These are phyloP conservation scores for Berkeleyomyces basicola DNA, from an alignment of 2,329 filamentous ascomycete species.

Conservation along the genomic window DNA sequence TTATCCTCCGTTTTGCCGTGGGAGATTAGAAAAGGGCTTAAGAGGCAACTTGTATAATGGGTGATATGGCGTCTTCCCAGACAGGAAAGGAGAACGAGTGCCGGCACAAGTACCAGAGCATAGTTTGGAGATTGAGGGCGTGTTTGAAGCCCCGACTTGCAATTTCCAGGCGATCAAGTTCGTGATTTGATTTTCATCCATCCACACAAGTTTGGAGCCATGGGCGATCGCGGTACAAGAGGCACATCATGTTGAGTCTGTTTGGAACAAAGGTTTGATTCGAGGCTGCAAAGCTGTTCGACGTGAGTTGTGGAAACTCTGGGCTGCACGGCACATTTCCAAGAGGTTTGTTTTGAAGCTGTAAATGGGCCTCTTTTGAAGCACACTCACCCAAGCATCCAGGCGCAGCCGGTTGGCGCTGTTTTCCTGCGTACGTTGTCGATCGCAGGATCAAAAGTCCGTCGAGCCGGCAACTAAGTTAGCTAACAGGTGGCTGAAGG, in stretches of 20 bases:
- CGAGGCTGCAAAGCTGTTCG: neutral
- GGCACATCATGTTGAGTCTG: neutral
- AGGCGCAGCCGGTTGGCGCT: neutral
- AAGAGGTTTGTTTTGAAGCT: neutral
- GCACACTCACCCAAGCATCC: neutral
- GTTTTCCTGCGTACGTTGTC: neutral
- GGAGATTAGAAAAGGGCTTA: neutral
- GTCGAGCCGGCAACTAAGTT: neutral
- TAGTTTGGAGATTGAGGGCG: neutral
- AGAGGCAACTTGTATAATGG: too few relatives aligned
- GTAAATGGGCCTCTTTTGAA: neutral
- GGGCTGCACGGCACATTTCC: neutral
- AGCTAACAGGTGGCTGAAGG: neutral
- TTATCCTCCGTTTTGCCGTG: neutral
- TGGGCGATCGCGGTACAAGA: neutral
- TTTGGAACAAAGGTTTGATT: neutral
- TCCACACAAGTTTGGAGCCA: neutral
- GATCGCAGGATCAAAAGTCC: slow-evolving; percentile 1
- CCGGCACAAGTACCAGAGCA: neutral
- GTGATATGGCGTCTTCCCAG: neutral
- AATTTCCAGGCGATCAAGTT: neutral
- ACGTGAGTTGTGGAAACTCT: neutral
- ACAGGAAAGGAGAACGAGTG: neutral
- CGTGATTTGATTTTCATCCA: neutral
- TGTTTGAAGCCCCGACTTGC: neutral